Percentiles rank a stretch among this genome's conserved stretches.
Conservation (phyloP, 2,329 filamentous ascomycete species). For the Penicillium sclerotiorum region DNA sequence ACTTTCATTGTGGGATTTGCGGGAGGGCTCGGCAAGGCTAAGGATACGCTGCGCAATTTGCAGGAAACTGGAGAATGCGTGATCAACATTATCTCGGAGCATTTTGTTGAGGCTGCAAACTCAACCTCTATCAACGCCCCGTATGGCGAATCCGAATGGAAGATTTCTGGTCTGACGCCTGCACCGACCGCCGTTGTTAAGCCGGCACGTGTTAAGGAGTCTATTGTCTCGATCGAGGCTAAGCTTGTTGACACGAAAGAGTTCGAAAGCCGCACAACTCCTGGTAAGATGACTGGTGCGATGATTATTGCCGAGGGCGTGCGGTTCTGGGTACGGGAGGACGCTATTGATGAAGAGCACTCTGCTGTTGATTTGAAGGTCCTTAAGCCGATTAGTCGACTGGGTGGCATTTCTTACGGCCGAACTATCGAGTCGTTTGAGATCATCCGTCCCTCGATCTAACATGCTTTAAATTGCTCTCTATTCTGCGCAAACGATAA, state of each 20-base stretch:
- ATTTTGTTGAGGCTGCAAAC: constrained; percentile 86
- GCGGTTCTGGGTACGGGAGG: constrained; percentile 85
- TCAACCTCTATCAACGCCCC: constrained; percentile 77
- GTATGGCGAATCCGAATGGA: constrained; percentile 77
- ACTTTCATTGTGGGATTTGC: constrained; percentile 70
- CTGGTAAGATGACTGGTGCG: constrained; percentile 74
- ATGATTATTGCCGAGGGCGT: constrained; percentile 80
- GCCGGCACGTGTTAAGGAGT: constrained; percentile 75
- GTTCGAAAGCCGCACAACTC: constrained; percentile 71
- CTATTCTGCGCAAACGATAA: too few species aligned
- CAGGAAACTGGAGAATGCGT: constrained; percentile 72
- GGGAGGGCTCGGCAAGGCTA: constrained; percentile 62
- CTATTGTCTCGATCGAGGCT: constrained; percentile 79
- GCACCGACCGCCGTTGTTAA: constrained; percentile 67
- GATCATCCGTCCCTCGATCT: constrained; percentile 52
- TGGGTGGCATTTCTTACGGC: constrained; percentile 86
- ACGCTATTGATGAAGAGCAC: constrained; percentile 78
- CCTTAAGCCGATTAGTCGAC: constrained; percentile 71
- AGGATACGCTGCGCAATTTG: constrained; percentile 79
- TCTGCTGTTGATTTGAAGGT: constrained; percentile 75
- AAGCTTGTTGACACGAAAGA: constrained; percentile 74
- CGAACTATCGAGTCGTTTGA: constrained; percentile 71
- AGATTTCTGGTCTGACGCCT: constrained; percentile 73
- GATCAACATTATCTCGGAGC: constrained; percentile 85
- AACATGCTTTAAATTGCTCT: too few species aligned